Evolutionary conservation across 192 early-diverging fungal genomes (phyloP).

Genomic region (Radiomyces spectabilis): DNA sequence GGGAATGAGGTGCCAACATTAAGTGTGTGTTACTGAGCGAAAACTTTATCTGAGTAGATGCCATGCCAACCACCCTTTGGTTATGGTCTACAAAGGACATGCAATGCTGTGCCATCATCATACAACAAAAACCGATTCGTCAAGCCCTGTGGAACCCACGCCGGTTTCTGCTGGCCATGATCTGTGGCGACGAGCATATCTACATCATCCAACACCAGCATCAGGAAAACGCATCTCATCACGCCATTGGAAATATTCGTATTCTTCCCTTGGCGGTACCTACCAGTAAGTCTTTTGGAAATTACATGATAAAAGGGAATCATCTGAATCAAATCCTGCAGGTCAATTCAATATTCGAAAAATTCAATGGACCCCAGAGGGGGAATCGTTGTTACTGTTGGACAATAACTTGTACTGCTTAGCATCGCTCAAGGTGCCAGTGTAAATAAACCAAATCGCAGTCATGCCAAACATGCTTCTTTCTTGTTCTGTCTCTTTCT

Average conservation of each 20-base stretch:
- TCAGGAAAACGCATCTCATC: background rate
- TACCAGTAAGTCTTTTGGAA: background rate
- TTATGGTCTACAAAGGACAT: conserved; percentile 58
- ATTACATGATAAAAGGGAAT: background rate
- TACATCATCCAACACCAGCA: background rate
- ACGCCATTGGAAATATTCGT: no score
- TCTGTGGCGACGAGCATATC: background rate
- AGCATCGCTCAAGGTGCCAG: conserved; percentile 21
- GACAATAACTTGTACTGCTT: conserved; percentile 73
- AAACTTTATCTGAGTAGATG: conserved; percentile 45
- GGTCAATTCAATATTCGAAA: conserved; percentile 51
- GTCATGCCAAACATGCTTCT: background rate
- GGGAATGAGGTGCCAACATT: conserved; percentile 7
- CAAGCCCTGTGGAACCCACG: conserved; percentile 61
- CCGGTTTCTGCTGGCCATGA: background rate
- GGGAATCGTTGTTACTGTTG: conserved; percentile 54
- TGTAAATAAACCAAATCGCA: background rate
- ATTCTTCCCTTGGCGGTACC: background rate
- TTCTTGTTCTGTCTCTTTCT: background rate
- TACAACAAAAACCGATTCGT: conserved; percentile 50
- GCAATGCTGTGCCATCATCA: conserved; percentile 43
- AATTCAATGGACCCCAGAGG: conserved; percentile 66
- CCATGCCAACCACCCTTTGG: conserved; percentile 69
- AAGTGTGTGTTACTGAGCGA: conserved; percentile 3
- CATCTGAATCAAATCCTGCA: background rate